Percentiles rank a stretch among this genome's conserved stretches.
These are phyloP conservation scores for Pseudogymnoascus sp. DNA, from an alignment of 2,329 filamentous ascomycete genomes.

Conservation along the genomic window DNA sequence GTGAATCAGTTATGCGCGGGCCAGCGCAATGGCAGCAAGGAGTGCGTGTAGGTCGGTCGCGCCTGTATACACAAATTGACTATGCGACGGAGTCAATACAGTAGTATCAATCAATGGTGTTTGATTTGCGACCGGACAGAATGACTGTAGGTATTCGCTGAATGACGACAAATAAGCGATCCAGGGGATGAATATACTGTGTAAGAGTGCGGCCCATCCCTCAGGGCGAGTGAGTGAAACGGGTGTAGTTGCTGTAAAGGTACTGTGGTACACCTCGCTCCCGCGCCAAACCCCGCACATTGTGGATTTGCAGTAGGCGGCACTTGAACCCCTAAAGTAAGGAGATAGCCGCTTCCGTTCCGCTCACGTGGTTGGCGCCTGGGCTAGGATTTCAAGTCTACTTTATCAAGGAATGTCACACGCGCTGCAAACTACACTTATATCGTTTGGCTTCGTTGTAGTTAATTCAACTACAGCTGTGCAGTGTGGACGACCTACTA, in stretches of 20 bases:
- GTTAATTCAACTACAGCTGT: background rate
- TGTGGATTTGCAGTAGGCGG: background rate
- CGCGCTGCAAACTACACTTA: background rate
- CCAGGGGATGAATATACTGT: background rate
- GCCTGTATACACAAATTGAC: background rate
- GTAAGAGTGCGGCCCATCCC: background rate
- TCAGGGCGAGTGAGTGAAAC: background rate
- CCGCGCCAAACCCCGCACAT: slow-evolving; percentile 5
- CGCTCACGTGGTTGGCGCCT: background rate
- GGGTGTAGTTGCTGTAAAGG: background rate
- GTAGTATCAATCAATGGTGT: background rate
- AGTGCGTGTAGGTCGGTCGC: background rate
- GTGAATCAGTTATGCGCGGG: background rate
- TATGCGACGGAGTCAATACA: background rate
- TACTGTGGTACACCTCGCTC: slow-evolving; percentile 1
- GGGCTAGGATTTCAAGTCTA: background rate
- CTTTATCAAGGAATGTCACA: background rate
- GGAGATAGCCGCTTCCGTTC: slow-evolving; percentile 6
- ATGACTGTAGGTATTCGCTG: background rate
- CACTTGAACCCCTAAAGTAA: slow-evolving; percentile 2
- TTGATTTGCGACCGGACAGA: background rate
- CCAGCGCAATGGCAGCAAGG: background rate
- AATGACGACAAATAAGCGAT: slow-evolving; percentile 5
- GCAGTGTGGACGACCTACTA: background rate
- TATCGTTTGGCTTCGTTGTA: background rate